Base-by-base conservation (phyloP, 345 rosid genomes). In the Isatis tinctoria region DNA sequence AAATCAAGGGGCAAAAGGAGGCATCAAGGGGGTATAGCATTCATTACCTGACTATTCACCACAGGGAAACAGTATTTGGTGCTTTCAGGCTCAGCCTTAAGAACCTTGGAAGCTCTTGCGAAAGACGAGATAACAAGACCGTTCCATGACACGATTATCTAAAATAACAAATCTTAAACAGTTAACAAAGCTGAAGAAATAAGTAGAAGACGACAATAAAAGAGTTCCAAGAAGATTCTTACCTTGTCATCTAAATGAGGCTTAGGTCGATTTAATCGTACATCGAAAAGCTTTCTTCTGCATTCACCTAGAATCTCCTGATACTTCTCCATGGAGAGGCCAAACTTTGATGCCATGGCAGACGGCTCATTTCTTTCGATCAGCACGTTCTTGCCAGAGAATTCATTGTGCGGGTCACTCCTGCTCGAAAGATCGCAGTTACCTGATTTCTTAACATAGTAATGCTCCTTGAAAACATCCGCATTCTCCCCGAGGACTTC, bases 241-340 rank as follows among this genome's bases (percentile, higher is more conserved):
- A 77, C 98, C 95, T 94, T 94, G 70, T 94, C 98, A 88, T 94
- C 98, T 71, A 91, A 75, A 84, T 94, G 98, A 1, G 97, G 97
- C 82, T 73, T 86, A 11, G 98, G 97, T 28, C 97, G 86, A 54
- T 64, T 81, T 56, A 82, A 60, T 69, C 98, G 87, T 60, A 79
- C 75, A 64, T 88, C 83, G 73, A 88, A 94, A 58, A 94, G 96
- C 87, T 86, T 91, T 75, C 68, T 76, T 76, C 84, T 80, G 62
- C 96, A 85, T 72, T 88, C 86, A 48, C 98, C 96, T 73, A 94
- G 74, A 71, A 87, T 84, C 73, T 84, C 84, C 49, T 84, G 88
- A 83, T 94, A 89, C 56, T 87, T 79, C 32, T 81, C 86, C 40
- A 78, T 41, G n/a, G 92, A 76, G 75, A 89, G 63, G 47, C 78